Conservation (phyloP, 2,329 filamentous ascomycete genomes). For the Nannizzia gypsea region DNA sequence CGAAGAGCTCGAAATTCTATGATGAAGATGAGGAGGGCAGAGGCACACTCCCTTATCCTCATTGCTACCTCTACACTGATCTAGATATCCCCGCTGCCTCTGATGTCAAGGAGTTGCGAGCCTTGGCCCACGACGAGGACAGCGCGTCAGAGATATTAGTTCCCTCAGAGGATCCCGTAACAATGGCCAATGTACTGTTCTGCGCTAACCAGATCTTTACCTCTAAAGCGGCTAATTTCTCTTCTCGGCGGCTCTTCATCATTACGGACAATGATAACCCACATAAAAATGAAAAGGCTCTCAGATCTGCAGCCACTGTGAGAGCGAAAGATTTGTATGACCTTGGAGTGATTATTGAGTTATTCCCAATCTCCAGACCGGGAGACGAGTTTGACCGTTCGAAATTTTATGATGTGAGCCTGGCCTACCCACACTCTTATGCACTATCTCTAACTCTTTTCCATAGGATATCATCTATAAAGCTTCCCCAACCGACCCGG, state of each 20-base stretch:
- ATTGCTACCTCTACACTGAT: constrained; percentile 85
- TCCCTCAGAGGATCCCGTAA: constrained; percentile 54
- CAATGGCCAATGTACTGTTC: constrained; percentile 83
- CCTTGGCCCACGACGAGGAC: constrained; percentile 66
- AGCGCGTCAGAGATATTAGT: constrained; percentile 56
- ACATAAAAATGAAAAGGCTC: constrained; percentile 57
- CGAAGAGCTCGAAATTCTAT: constrained; percentile 68
- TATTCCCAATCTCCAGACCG: constrained; percentile 73
- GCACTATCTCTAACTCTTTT: background rate
- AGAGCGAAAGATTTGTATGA: constrained; percentile 93
- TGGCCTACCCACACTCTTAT: background rate
- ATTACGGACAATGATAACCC: constrained; percentile 91
- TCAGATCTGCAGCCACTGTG: constrained; percentile 65
- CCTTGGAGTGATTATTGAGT: constrained; percentile 76
- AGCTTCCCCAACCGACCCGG: constrained; percentile 56
- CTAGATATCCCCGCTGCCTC: constrained; percentile 76
- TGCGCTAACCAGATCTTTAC: constrained; percentile 96
- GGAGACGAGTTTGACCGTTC: constrained; percentile 64
- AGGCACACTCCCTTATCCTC: constrained; percentile 58
- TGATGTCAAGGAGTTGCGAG: constrained; percentile 70
- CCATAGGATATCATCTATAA: constrained; percentile 79
- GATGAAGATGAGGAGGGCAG: constrained; percentile 49
- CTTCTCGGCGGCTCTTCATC: constrained; percentile 83
- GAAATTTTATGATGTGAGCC: constrained; percentile 77
- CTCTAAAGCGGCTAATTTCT: constrained; percentile 86